phyloP scores from a whole-genome alignment of 2,329 filamentous ascomycete species.

The Arthrocladium fulminans region DNA sequence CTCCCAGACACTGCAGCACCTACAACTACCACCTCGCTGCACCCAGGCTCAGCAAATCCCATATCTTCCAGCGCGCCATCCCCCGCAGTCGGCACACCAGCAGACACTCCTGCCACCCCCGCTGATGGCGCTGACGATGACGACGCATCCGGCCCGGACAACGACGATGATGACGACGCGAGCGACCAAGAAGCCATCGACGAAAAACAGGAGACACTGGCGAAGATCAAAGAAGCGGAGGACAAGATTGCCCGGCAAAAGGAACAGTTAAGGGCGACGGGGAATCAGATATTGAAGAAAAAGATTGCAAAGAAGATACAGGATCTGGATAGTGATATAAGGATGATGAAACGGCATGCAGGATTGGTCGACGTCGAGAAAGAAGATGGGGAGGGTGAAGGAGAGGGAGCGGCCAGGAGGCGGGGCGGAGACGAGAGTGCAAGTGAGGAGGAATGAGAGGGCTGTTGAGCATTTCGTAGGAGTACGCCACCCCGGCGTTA shows the following conservation, averaged over 20 bases:
- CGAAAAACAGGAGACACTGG: slow-evolving; percentile 5
- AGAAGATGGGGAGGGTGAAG: slow-evolving; percentile 21
- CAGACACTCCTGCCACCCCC: slow-evolving; percentile 15
- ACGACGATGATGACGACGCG: slow-evolving; percentile 29
- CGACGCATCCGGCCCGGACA: slow-evolving; percentile 29
- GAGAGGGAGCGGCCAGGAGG: slow-evolving; percentile 11
- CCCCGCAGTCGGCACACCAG: slow-evolving; percentile 22
- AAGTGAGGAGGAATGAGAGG: background rate
- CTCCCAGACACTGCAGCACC: slow-evolving; percentile 16
- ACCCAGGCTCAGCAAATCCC: slow-evolving; percentile 24
- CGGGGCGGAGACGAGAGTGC: slow-evolving; percentile 1
- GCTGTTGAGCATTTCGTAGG: background rate
- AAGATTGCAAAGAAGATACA: slow-evolving; percentile 36
- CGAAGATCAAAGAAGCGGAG: slow-evolving; percentile 35
- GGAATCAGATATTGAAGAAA: slow-evolving; percentile 25
- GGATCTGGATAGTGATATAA: slow-evolving; percentile 19
- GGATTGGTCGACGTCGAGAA: slow-evolving; percentile 19
- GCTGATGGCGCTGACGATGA: slow-evolving; percentile 26
- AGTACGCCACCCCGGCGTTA: too few relatives aligned
- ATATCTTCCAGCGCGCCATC: slow-evolving; percentile 20
- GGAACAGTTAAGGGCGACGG: slow-evolving; percentile 29
- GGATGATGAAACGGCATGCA: slow-evolving; percentile 20
- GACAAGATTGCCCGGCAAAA: slow-evolving; percentile 37
- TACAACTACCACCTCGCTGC: slow-evolving; percentile 14
- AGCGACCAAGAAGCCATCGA: slow-evolving; percentile 30